Percentiles rank a stretch among this genome's conserved stretches.
phyloP scores from a whole-genome alignment of 2,329 filamentous ascomycete species.

The Fusarium torulosum region DNA sequence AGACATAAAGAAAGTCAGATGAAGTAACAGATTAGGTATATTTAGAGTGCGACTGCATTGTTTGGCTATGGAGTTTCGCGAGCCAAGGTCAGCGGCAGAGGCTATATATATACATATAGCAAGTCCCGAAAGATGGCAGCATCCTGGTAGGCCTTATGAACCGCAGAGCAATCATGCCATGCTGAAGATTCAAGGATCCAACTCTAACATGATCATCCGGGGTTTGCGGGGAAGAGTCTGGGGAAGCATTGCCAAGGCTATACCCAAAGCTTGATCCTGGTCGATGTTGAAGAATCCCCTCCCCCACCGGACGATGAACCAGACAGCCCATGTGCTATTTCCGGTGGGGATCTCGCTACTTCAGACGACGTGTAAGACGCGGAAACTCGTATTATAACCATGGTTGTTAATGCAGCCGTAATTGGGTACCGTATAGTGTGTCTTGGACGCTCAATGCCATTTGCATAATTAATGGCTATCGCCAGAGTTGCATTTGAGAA shows the following conservation, averaged over 20 bases:
- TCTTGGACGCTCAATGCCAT: too few relatives aligned
- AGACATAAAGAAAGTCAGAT: constrained; percentile 5
- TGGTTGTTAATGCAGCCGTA: too few relatives aligned
- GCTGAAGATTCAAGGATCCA: not conserved
- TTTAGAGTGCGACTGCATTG: not conserved
- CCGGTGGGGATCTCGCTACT: constrained; percentile 11
- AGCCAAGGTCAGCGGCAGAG: constrained; percentile 5
- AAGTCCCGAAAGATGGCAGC: not conserved
- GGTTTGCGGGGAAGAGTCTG: constrained; percentile 22
- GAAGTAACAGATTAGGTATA: not conserved
- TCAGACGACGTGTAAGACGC: too few relatives aligned
- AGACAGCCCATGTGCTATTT: not conserved
- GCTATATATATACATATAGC: constrained; percentile 28
- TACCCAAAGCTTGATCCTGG: constrained; percentile 1
- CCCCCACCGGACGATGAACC: constrained; percentile 10
- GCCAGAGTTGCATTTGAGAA: too few relatives aligned
- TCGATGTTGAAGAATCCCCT: not conserved
- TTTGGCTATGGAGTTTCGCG: not conserved
- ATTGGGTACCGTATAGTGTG: too few relatives aligned
- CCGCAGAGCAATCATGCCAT: not conserved
- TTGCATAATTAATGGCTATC: too few relatives aligned
- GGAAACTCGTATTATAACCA: too few relatives aligned
- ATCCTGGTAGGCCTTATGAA: not conserved
- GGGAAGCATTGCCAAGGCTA: constrained; percentile 11
- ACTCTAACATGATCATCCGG: constrained; percentile 2